A percentile compares a stretch with the other conserved stretches of the same genome.
phyloP scores from a whole-genome alignment of 129 eudicot species.

The Lactuca saligna region DNA sequence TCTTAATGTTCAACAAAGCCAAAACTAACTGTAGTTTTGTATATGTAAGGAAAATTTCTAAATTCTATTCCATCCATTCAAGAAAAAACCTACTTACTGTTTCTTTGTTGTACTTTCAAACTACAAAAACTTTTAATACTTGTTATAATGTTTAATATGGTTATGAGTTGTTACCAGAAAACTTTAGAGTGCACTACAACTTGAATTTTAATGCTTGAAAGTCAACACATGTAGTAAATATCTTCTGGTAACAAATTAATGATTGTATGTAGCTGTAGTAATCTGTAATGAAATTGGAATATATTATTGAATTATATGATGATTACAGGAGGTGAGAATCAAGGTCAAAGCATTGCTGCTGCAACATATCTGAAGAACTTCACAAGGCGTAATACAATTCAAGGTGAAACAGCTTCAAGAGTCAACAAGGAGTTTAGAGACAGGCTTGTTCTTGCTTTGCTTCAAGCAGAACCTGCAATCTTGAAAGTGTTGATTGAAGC shows the following conservation, averaged over 20 bases:
- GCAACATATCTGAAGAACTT: constrained; percentile 81
- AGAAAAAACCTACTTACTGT: neutral
- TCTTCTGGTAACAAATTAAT: neutral
- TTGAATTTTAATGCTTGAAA: neutral
- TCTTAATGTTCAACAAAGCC: neutral
- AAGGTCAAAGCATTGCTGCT: constrained; percentile 67
- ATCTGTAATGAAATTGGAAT: neutral
- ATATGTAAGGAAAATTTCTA: no score
- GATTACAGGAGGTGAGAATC: constrained; percentile 51
- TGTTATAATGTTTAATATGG: no score
- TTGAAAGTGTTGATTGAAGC: constrained; percentile 66
- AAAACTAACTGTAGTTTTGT: no score
- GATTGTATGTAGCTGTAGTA: constrained; percentile 1
- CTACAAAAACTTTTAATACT: no score
- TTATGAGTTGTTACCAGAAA: no score
- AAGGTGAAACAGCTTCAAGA: constrained; percentile 27
- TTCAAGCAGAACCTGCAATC: constrained; percentile 55
- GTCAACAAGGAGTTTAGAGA: constrained; percentile 59
- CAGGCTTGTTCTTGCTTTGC: constrained; percentile 47
- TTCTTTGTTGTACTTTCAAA: neutral
- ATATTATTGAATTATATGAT: constrained; percentile 5
- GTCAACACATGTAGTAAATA: neutral
- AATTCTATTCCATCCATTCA: neutral
- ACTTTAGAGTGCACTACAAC: no score
- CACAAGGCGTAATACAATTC: constrained; percentile 46